Evolutionary conservation across 805 yeast genomes (phyloP).

Genomic region (Saccharomycopsis oosterbeekiorum): DNA sequence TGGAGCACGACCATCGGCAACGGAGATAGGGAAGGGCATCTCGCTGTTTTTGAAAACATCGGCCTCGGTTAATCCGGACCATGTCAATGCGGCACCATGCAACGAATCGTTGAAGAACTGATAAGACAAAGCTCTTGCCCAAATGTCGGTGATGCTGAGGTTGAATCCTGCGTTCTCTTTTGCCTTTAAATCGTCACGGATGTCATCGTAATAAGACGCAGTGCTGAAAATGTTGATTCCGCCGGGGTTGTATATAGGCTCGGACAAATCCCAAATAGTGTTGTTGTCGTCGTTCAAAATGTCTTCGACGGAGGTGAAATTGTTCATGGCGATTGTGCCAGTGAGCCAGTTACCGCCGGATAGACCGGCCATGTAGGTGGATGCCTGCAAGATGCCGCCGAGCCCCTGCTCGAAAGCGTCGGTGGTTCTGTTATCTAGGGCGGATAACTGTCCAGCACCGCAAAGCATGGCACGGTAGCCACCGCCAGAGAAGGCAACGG

Average conservation of each 20-base stretch:
- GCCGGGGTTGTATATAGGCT: constrained; percentile 51
- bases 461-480: constrained; percentile 83
- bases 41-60: constrained; percentile 49
- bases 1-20: constrained; percentile 59
- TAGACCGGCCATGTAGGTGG: constrained; percentile 65
- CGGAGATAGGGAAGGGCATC: constrained; percentile 67
- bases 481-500: constrained; percentile 69
- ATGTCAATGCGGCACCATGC: constrained; percentile 56
- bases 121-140: constrained; percentile 70
- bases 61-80: constrained; percentile 47
- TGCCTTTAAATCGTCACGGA: constrained; percentile 40
- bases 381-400: constrained; percentile 64
- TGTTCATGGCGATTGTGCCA: constrained; percentile 56
- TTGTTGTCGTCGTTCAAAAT: constrained; percentile 35
- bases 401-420: constrained; percentile 46
- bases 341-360: constrained; percentile 84
- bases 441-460: constrained; percentile 79
- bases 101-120: constrained; percentile 56
- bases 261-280: constrained; percentile 59
- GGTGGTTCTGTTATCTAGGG: constrained; percentile 62
- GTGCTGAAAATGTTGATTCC: constrained; percentile 50
- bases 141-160: constrained; percentile 61
- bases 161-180: constrained; percentile 58
- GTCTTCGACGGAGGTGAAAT: constrained; percentile 61
- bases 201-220: constrained; percentile 42